These are phyloP conservation scores for Auriscalpium orientale DNA, from an alignment of 768 basidiomycete genomes.

Conservation along the genomic window DNA sequence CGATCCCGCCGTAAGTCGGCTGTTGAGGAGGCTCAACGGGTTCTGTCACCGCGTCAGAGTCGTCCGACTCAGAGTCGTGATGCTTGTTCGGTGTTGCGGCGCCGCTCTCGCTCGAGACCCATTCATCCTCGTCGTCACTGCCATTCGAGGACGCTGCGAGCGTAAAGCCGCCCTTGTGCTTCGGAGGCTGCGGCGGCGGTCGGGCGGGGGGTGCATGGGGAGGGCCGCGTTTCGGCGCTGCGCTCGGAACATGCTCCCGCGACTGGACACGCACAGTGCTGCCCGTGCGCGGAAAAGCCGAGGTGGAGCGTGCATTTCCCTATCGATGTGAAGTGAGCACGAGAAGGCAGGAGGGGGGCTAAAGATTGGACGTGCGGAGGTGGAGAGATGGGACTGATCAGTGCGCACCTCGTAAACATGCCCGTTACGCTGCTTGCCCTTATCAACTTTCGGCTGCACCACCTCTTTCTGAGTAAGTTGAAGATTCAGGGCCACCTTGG, in stretches of 20 bases:
- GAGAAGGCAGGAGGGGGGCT: background rate
- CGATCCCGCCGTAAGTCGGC: background rate
- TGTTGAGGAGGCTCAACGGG: slow-evolving; percentile 19
- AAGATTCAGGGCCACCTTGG: slow-evolving; percentile 51
- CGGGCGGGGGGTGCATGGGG: slow-evolving; percentile 1
- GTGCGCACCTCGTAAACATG: slow-evolving; percentile 38
- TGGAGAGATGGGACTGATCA: slow-evolving; percentile 10
- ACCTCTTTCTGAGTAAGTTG: slow-evolving; percentile 64
- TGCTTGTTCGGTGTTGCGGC: slow-evolving; percentile 53
- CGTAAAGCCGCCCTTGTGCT: slow-evolving; percentile 48
- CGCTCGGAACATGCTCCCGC: slow-evolving; percentile 8
- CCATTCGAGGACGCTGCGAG: slow-evolving; percentile 43
- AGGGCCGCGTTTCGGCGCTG: slow-evolving; percentile 1
- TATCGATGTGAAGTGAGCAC: background rate
- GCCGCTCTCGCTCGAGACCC: slow-evolving; percentile 75
- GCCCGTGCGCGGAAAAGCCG: slow-evolving; percentile 3
- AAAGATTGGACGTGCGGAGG: background rate
- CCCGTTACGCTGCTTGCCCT: slow-evolving; percentile 40
- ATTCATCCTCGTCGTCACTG: slow-evolving; percentile 57
- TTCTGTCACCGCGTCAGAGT: slow-evolving; percentile 20
- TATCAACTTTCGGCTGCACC: slow-evolving; percentile 39
- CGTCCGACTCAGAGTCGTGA: slow-evolving; percentile 33
- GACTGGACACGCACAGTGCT: slow-evolving; percentile 10
- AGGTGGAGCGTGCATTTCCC: slow-evolving; percentile 3
- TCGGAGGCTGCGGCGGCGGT: slow-evolving; percentile 6